Conservation (phyloP, 352 stramenopile genomes). For the Peronospora belbahrii region DNA sequence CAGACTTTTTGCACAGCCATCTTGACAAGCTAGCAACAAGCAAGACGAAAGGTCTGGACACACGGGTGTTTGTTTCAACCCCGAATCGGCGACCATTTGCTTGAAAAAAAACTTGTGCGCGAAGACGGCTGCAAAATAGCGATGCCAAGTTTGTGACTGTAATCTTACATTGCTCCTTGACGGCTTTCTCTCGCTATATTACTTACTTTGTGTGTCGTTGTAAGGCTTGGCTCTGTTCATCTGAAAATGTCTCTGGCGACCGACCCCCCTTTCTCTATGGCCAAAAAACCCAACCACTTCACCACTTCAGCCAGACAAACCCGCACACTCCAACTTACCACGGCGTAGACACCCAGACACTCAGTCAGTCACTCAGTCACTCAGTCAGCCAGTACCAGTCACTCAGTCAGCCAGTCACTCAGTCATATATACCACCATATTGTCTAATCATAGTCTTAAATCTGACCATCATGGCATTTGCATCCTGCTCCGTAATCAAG, state of each 20-base stretch:
- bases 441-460: too few relatives aligned
- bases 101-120: too few relatives aligned
- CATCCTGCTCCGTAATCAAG: slow-evolving; percentile 34
- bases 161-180: slow-evolving; percentile 6
- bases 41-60: neutral
- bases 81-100: too few relatives aligned
- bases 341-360: slow-evolving; percentile 1
- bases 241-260: slow-evolving; percentile 18
- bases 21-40: slow-evolving; percentile 3
- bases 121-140: neutral
- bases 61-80: too few relatives aligned
- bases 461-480: slow-evolving; percentile 29
- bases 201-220: slow-evolving; percentile 27
- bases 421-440: too few relatives aligned
- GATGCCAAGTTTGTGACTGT: slow-evolving; percentile 3
- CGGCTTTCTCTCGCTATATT: slow-evolving; percentile 14
- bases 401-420: slow-evolving; percentile 3
- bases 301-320: slow-evolving; percentile 1
- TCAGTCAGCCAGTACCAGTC: neutral
- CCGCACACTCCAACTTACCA: slow-evolving; percentile 15
- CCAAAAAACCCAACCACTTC: too few relatives aligned
- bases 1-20: slow-evolving; percentile 14
- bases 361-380: neutral
- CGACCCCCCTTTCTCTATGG: slow-evolving; percentile 17
- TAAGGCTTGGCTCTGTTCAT: slow-evolving; percentile 1